Evolutionary conservation across 2,329 filamentous ascomycete species (phyloP).

Genomic region (Clarireedia sp.): DNA sequence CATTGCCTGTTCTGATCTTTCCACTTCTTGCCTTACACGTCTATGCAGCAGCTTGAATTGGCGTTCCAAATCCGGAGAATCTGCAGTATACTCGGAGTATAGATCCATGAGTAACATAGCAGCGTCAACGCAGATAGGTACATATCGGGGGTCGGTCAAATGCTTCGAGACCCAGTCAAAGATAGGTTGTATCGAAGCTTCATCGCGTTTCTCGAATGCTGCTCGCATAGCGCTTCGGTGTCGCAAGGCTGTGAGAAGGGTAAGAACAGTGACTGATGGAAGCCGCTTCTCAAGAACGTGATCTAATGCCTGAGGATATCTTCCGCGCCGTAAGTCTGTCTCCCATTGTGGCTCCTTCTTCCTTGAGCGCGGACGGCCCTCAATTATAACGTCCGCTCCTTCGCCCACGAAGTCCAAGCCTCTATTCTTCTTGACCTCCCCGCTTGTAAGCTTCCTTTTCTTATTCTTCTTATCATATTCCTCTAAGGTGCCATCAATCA

Average conservation of each 20-base stretch:
- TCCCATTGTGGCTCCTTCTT: constrained; percentile 68
- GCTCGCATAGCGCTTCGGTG: constrained; percentile 80
- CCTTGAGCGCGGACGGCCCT: constrained; percentile 51
- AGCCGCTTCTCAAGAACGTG: constrained; percentile 56
- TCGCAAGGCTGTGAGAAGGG: constrained; percentile 72
- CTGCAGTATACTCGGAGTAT: constrained; percentile 72
- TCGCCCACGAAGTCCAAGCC: constrained; percentile 78
- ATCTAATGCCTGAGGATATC: constrained; percentile 73
- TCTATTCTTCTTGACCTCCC: constrained; percentile 53
- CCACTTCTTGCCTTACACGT: constrained; percentile 68
- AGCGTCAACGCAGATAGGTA: constrained; percentile 74
- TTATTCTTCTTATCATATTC: constrained; percentile 65
- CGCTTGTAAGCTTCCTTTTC: constrained; percentile 54
- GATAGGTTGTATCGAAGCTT: constrained; percentile 72
- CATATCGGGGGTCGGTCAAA: constrained; percentile 75
- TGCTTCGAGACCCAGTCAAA: constrained; percentile 75
- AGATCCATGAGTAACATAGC: constrained; percentile 77
- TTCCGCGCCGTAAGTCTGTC: constrained; percentile 66
- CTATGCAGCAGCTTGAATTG: constrained; percentile 61
- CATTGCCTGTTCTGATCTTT: constrained; percentile 74
- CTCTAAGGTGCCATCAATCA: constrained; percentile 70
- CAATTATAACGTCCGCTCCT: constrained; percentile 80
- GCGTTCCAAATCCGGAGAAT: constrained; percentile 63
- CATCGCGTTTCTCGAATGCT: constrained; percentile 73
- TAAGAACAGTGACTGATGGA: constrained; percentile 58